Evolutionary conservation across 2,329 filamentous ascomycete species (phyloP).

Genomic region (Davidsoniella virescens): DNA sequence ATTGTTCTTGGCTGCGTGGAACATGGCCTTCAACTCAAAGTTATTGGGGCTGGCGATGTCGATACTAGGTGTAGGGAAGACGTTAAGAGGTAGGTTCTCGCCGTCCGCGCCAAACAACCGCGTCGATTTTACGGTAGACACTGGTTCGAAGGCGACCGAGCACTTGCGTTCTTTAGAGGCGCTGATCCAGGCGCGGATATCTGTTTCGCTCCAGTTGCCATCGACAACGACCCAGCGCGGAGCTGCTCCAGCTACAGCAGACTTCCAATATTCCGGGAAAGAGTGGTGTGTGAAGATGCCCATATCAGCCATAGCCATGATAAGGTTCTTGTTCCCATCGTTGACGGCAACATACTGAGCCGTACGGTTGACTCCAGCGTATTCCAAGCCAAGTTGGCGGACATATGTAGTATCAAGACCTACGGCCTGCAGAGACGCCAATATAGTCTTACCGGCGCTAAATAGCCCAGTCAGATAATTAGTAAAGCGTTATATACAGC

Average conservation of each 20-base stretch:
- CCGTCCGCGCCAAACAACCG: constrained; percentile 41
- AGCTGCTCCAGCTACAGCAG: constrained; percentile 35
- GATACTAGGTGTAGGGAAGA: constrained; percentile 47
- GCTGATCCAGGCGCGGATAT: constrained; percentile 52
- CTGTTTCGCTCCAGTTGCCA: constrained; percentile 60
- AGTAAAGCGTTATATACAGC: neutral
- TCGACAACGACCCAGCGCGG: constrained; percentile 75
- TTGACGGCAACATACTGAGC: constrained; percentile 90
- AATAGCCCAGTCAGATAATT: constrained; percentile 4
- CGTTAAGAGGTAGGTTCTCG: constrained; percentile 24
- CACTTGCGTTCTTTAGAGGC: constrained; percentile 38
- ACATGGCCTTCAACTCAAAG: constrained; percentile 67
- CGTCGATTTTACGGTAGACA: constrained; percentile 63
- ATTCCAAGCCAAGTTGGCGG: constrained; percentile 33
- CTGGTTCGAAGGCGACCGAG: constrained; percentile 70
- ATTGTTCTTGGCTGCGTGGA: constrained; percentile 47
- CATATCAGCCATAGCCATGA: constrained; percentile 96
- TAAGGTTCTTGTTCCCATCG: constrained; percentile 62
- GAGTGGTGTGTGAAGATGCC: constrained; percentile 51
- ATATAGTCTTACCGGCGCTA: constrained; percentile 56
- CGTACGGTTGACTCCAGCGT: constrained; percentile 44
- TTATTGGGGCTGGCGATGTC: constrained; percentile 70
- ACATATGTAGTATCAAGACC: constrained; percentile 52
- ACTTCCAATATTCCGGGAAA: constrained; percentile 41
- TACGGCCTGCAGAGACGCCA: constrained; percentile 45